phyloP scores from a whole-genome alignment of 2,329 filamentous ascomycete genomes.

The Podosphaera fusca region DNA sequence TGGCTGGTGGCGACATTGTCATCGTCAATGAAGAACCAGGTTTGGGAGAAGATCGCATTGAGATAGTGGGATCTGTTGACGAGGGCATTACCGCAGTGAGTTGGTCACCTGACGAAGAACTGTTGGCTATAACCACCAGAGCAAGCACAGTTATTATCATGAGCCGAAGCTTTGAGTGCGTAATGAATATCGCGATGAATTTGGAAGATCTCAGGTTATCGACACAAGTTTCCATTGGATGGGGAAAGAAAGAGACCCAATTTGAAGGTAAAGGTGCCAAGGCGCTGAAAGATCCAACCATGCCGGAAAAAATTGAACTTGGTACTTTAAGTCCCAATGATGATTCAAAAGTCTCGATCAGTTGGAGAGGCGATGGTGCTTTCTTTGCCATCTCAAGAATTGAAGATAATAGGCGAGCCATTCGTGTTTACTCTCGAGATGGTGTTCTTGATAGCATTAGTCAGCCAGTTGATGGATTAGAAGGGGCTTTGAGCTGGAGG shows the following conservation, averaged over 20 bases:
- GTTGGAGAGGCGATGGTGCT: conserved; percentile 84
- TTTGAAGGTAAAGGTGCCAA: conserved; percentile 80
- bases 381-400: conserved; percentile 71
- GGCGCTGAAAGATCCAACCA: conserved; percentile 75
- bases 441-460: conserved; percentile 80
- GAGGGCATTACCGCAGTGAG: conserved; percentile 70
- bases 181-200: conserved; percentile 50
- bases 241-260: conserved; percentile 96
- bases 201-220: conserved; percentile 64
- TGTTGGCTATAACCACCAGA: conserved; percentile 63
- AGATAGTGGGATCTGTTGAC: conserved; percentile 88
- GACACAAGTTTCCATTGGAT: conserved; percentile 87
- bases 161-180: conserved; percentile 72
- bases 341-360: conserved; percentile 47
- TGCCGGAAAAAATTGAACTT: conserved; percentile 77
- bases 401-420: conserved; percentile 50
- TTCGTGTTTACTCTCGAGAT: conserved; percentile 78
- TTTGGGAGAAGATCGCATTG: conserved; percentile 53
- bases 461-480: conserved; percentile 84
- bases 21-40: conserved; percentile 52
- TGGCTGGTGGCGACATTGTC: conserved; percentile 79
- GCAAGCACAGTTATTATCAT: conserved; percentile 68
- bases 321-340: conserved; percentile 56
- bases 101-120: conserved; percentile 91
- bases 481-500: conserved; percentile 71